These are phyloP conservation scores for Colletotrichum liriopes DNA, from an alignment of 2,329 filamentous ascomycete genomes.

Conservation along the genomic window DNA sequence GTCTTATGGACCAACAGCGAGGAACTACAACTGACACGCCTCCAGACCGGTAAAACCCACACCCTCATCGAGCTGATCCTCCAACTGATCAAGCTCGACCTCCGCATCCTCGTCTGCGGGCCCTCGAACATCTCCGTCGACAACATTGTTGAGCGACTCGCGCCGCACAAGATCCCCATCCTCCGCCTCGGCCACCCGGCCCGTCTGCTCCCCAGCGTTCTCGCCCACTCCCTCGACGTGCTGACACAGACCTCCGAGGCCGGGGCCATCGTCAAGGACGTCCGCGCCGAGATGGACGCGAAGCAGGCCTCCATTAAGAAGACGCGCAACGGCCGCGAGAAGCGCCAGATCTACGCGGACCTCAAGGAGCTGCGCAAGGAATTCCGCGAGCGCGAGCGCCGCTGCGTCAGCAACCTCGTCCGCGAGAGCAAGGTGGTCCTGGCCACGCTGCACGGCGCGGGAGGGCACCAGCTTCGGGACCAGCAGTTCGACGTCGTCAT, in stretches of 20 bases:
- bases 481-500: conserved; percentile 94
- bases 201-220: conserved; percentile 87
- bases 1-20: background rate
- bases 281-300: conserved; percentile 92
- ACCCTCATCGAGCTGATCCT: conserved; percentile 95
- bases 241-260: conserved; percentile 93
- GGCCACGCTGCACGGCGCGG: conserved; percentile 92
- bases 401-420: conserved; percentile 84
- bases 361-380: conserved; percentile 90
- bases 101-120: conserved; percentile 91
- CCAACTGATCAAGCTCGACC: conserved; percentile 83
- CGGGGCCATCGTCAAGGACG: conserved; percentile 89
- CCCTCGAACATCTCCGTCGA: conserved; percentile 98
- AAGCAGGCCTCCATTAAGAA: conserved; percentile 93
- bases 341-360: conserved; percentile 86
- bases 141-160: conserved; percentile 95
- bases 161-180: conserved; percentile 87
- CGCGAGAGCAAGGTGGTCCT: conserved; percentile 88
- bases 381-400: conserved; percentile 86
- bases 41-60: conserved; percentile 92
- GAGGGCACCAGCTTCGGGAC: conserved; percentile 84
- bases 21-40: conserved; percentile 31
- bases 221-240: conserved; percentile 92
- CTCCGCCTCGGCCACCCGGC: conserved; percentile 94
- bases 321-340: conserved; percentile 84